Evolutionary conservation across 345 rosid species (phyloP), one percentile per base, ranked within the genome.

Genomic region (Nephelium lappaceum): DNA sequence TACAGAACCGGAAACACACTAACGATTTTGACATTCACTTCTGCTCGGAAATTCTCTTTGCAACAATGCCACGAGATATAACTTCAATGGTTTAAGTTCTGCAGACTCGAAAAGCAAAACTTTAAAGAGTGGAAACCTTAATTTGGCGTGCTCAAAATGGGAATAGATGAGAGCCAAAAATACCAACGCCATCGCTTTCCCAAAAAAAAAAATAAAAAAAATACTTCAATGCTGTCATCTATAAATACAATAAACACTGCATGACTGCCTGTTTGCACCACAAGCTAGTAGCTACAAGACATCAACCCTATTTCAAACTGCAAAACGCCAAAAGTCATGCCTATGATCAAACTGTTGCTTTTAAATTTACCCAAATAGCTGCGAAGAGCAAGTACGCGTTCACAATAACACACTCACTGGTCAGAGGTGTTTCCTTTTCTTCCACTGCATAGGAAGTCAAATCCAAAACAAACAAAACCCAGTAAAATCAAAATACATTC

Each of bases 391-490:
- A 67, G 25, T 21, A 66, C 38, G 64, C n/a, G n/a, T n/a, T 38
- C 67, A 24, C 24, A 6, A 42, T 16, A 25, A 14, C 63, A 68
- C n/a, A 51, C n/a, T 57, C 18, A 69, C 75, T 1, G 16, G 12
- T 62, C 4, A 6, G 8, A 77, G 21, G 21, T 47, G 70, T 70
- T 61, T 62, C 63, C 23, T 76, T 76, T 66, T 38, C 71, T 75
- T 25, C 58, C 43, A 70, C 42, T 15, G 21, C 53, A 45, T 25
- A 42, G 57, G 67, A 39, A 77, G 67, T 14, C 51, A 71, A 43
- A 77, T n/a, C 21, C 80, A 70, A 53, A 71, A 61, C 42, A 78
- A 78, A 18, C 75, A 27, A 49, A 77, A 61, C 24, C 69, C 71
- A 10, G 53, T 0, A 55, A 24, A 45, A 71, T 31, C 6, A 38